phyloP scores from a whole-genome alignment of 768 basidiomycete species.

The Boletellus sp. region DNA sequence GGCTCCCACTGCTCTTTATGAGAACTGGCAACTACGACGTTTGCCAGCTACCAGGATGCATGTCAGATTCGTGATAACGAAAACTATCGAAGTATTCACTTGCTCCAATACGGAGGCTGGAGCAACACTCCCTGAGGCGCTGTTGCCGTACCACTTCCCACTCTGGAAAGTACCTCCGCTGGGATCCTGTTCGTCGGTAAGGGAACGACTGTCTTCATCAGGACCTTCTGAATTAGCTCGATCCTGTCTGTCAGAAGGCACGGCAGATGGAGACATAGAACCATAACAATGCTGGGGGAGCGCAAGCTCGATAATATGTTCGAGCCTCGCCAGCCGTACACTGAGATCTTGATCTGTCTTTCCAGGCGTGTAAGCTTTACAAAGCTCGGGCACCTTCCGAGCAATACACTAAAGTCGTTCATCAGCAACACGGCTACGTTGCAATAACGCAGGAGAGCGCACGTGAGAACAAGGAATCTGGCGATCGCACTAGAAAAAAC shows the following conservation, averaged over 20 bases:
- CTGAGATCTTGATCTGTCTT: slow-evolving; percentile 81
- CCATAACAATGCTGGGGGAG: slow-evolving; percentile 68
- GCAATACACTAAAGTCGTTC: slow-evolving; percentile 59
- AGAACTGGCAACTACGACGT: slow-evolving; percentile 45
- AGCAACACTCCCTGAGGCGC: slow-evolving; percentile 79
- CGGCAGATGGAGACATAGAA: slow-evolving; percentile 32
- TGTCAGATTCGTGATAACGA: slow-evolving; percentile 20
- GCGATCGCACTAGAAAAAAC: slow-evolving; percentile 66
- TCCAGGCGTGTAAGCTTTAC: slow-evolving; percentile 85
- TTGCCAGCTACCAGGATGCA: slow-evolving; percentile 42
- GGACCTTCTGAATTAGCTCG: slow-evolving; percentile 47
- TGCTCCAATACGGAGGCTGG: slow-evolving; percentile 77
- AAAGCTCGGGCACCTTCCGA: slow-evolving; percentile 83
- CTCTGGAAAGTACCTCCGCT: slow-evolving; percentile 75
- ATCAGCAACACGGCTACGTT: slow-evolving; percentile 8
- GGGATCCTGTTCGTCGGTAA: slow-evolving; percentile 73
- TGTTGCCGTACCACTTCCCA: slow-evolving; percentile 83
- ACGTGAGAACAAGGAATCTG: slow-evolving; percentile 86
- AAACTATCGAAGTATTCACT: slow-evolving; percentile 40
- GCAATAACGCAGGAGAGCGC: slow-evolving; percentile 22
- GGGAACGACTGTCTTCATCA: slow-evolving; percentile 70
- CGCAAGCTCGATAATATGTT: slow-evolving; percentile 77
- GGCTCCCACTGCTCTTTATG: slow-evolving; percentile 29
- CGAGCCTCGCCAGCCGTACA: slow-evolving; percentile 68
- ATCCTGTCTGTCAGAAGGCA: slow-evolving; percentile 34